A percentile compares a stretch with the other conserved stretches of the same genome.
Conservation (phyloP, 768 basidiomycete species). For the Porphyrellus cyaneotinctus region DNA sequence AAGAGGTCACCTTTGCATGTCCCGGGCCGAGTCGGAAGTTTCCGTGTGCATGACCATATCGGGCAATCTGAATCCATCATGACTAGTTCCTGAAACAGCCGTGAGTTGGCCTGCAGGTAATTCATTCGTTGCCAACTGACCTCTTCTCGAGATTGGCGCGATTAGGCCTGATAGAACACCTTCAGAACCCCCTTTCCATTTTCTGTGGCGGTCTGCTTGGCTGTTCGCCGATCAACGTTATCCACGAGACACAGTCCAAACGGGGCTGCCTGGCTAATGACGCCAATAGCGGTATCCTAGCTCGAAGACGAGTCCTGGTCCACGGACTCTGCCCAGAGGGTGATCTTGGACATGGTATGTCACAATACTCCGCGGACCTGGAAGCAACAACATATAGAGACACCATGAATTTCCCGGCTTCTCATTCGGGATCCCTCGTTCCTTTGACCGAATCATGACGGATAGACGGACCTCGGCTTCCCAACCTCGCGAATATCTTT, state of each 20-base stretch:
- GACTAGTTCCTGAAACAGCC: slow-evolving; percentile 29
- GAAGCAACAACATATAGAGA: not conserved
- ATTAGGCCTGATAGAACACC: slow-evolving; percentile 24
- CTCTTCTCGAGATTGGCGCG: slow-evolving; percentile 22
- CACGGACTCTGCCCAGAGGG: slow-evolving; percentile 12
- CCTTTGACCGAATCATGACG: slow-evolving; percentile 13
- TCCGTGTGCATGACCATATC: slow-evolving; percentile 26
- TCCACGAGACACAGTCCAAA: slow-evolving; percentile 1
- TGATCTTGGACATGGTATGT: slow-evolving; percentile 2
- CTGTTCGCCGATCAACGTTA: slow-evolving; percentile 23
- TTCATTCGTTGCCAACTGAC: slow-evolving; percentile 10
- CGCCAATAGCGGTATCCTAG: slow-evolving; percentile 1
- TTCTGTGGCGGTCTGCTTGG: slow-evolving; percentile 2
- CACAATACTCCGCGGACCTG: slow-evolving; percentile 28
- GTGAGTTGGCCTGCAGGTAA: slow-evolving; percentile 3
- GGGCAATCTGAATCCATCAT: slow-evolving; percentile 17
- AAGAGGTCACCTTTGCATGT: slow-evolving; percentile 9
- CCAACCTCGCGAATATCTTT: slow-evolving; percentile 10
- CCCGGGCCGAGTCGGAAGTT: slow-evolving; percentile 28
- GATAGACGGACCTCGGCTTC: slow-evolving; percentile 15
- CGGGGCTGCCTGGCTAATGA: not conserved
- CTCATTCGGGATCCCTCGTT: slow-evolving; percentile 8
- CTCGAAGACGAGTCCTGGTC: not conserved
- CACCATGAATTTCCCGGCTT: slow-evolving; percentile 16
- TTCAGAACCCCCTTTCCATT: slow-evolving; percentile 6